Evolutionary conservation across 257 asterid genomes (phyloP).

Genomic region (Sherardia arvensis): DNA sequence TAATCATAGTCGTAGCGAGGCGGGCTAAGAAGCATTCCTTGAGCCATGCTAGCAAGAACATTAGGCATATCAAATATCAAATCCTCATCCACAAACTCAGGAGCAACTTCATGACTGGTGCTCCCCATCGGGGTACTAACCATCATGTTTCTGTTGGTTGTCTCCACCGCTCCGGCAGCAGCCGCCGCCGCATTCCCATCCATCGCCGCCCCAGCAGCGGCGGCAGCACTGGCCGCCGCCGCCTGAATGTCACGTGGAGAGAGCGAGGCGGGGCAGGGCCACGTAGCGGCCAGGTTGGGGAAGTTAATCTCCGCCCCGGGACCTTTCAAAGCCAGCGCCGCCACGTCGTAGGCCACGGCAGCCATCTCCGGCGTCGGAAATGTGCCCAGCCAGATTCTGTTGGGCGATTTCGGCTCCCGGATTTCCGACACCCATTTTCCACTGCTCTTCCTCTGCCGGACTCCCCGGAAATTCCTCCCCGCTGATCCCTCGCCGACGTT

Average conservation of each 20-base stretch:
- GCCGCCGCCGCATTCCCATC: slow-evolving; percentile 24
- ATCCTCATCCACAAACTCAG: slow-evolving; percentile 60
- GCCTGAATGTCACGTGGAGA: slow-evolving; percentile 53
- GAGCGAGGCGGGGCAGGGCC: slow-evolving; percentile 53
- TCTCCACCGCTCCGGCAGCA: background rate
- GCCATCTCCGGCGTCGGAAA: slow-evolving; percentile 46
- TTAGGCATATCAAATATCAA: slow-evolving; percentile 68
- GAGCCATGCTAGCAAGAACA: slow-evolving; percentile 54
- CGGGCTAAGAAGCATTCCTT: slow-evolving; percentile 72
- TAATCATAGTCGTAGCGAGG: slow-evolving; percentile 31
- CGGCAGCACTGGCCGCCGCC: slow-evolving; percentile 60
- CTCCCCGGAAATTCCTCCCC: slow-evolving; percentile 52
- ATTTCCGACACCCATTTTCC: slow-evolving; percentile 64
- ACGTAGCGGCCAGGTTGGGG: slow-evolving; percentile 24
- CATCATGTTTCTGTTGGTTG: background rate
- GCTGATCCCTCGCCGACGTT: slow-evolving; percentile 16
- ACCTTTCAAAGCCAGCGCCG: slow-evolving; percentile 39
- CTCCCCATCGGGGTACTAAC: background rate
- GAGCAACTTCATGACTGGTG: background rate
- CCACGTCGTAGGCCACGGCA: slow-evolving; percentile 46
- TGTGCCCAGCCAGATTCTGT: slow-evolving; percentile 48
- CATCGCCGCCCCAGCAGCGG: slow-evolving; percentile 53
- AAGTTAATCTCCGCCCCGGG: slow-evolving; percentile 28
- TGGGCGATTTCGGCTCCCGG: slow-evolving; percentile 39
- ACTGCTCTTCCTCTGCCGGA: slow-evolving; percentile 39